phyloP scores from a whole-genome alignment of 768 basidiomycete species.

The Clitopilus passeckerianus region DNA sequence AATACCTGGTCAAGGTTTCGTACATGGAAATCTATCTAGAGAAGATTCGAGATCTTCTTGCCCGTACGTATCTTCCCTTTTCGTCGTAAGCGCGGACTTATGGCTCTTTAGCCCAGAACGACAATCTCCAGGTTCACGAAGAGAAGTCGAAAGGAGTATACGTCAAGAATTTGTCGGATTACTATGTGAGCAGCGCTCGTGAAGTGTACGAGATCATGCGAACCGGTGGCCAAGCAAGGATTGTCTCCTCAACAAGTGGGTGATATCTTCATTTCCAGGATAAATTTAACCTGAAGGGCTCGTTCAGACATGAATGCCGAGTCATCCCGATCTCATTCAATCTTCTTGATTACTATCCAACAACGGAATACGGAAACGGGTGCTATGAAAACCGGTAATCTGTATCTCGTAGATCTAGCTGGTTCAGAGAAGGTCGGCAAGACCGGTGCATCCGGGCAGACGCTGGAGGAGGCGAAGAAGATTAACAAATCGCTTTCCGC shows the following conservation, averaged over 20 bases:
- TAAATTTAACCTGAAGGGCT: not conserved
- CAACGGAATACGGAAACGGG: conserved; percentile 96
- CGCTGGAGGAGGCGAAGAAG: conserved; percentile 99
- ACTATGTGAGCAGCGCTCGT: conserved; percentile 91
- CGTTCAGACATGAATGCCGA: conserved; percentile 96
- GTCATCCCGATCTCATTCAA: conserved; percentile 97
- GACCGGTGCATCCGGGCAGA: conserved; percentile 98
- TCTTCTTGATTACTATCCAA: conserved; percentile 96
- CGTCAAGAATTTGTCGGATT: conserved; percentile 95
- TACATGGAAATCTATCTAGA: conserved; percentile 99
- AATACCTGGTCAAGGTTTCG: conserved; percentile 98
- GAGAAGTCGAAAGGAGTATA: conserved; percentile 98
- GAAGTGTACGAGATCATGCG: conserved; percentile 99
- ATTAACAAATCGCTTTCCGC: conserved; percentile 99
- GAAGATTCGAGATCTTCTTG: conserved; percentile 88
- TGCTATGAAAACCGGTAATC: conserved; percentile 91
- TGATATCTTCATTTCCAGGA: conserved; percentile 8
- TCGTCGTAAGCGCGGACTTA: conserved; percentile 1
- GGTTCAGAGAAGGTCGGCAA: conserved; percentile 99
- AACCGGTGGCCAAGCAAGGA: conserved; percentile 86
- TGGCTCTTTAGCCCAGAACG: conserved; percentile 73
- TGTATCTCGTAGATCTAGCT: conserved; percentile 97
- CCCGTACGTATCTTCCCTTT: conserved; percentile 61
- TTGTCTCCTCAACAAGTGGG: conserved; percentile 92
- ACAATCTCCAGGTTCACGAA: conserved; percentile 97